Evolutionary conservation across 495 filamentous ascomycete species (phyloP), one percentile per base, ranked within the genome.

Genomic region (Filosporella fistucella): DNA sequence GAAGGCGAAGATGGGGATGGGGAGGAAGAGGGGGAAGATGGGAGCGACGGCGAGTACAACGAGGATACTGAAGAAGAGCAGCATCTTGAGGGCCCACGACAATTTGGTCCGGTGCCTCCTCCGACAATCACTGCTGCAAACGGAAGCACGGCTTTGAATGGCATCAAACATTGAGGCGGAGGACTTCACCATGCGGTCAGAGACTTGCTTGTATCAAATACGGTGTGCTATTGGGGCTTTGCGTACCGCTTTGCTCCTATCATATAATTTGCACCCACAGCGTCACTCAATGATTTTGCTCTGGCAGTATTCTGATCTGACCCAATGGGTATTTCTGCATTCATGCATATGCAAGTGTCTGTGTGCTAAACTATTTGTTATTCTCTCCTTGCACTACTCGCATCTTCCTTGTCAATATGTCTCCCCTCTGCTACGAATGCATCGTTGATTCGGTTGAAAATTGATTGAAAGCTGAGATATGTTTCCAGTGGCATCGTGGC

Each of bases 1-100:
- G 85, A 84, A n/a, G 85, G 85, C 22, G 84, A 84, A 33, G 76
- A 80, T 25, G 88, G 90, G 44, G 81, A 85, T 17, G 82, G 87
- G 38, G 79, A 84, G 42, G 77, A 80, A 42, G 81, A 84, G 45
- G 80, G 83, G 37, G 74, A 77, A 4, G 80, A 83, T 46, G 75
- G 72, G 2, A 38, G 40, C 24, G 41, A 45, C 4, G 49, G 67
- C 1, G 82, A 88, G 39, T 81, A 84, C 49, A 76, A 80, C 49
- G 82, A 85, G 48, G 81, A 85, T 45, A 76, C 79, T 3, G 81
- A 84, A 47, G 76, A 76, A 44, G 70, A 74, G 56, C 60, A 66
- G 8, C 67, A 75, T 47, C 64, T 69, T 10, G 66, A 77, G 42
- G 72, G 68, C 40, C 76, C 77, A 29, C 67, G 71, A 45, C 59